These are phyloP conservation scores for Diaporthe citriasiana DNA, from an alignment of 2,329 filamentous ascomycete genomes.

Conservation along the genomic window DNA sequence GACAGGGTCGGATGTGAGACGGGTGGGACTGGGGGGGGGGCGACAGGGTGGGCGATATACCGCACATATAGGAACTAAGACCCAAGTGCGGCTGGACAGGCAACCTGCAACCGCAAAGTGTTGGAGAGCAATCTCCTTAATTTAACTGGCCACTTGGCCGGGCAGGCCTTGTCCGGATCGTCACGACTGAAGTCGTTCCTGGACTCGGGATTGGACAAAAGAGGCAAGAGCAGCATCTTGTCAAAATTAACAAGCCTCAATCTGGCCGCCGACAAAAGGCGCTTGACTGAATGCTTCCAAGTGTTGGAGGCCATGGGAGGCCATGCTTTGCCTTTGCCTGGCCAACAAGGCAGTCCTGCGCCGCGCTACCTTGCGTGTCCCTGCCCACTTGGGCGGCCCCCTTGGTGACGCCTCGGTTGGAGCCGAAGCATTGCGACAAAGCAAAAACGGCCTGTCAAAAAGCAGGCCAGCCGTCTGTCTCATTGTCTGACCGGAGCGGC, in stretches of 20 bases:
- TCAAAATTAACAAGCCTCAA: slow-evolving; percentile 24
- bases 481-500: neutral
- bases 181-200: slow-evolving; percentile 3
- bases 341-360: slow-evolving; percentile 1
- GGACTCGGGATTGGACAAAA: slow-evolving; percentile 30
- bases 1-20: slow-evolving; percentile 20
- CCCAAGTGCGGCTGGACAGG: slow-evolving; percentile 2
- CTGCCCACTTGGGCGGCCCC: neutral
- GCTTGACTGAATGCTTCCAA: slow-evolving; percentile 4
- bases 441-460: slow-evolving; percentile 7
- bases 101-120: slow-evolving; percentile 29
- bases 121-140: slow-evolving; percentile 35
- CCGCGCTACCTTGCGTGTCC: neutral
- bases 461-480: slow-evolving; percentile 7
- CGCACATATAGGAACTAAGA: slow-evolving; percentile 26
- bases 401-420: slow-evolving; percentile 24
- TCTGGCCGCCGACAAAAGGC: neutral
- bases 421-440: slow-evolving; percentile 24
- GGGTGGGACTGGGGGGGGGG: slow-evolving; percentile 13
- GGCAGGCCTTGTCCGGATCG: slow-evolving; percentile 28
- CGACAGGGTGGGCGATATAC: slow-evolving; percentile 18
- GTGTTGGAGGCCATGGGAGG: neutral
- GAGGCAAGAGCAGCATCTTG: slow-evolving; percentile 32
- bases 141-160: slow-evolving; percentile 32
- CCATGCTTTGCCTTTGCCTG: neutral